Percentiles rank a stretch among this genome's conserved stretches.
These are phyloP conservation scores for Trametes gibbosa DNA, from an alignment of 768 basidiomycete species.

Conservation along the genomic window DNA sequence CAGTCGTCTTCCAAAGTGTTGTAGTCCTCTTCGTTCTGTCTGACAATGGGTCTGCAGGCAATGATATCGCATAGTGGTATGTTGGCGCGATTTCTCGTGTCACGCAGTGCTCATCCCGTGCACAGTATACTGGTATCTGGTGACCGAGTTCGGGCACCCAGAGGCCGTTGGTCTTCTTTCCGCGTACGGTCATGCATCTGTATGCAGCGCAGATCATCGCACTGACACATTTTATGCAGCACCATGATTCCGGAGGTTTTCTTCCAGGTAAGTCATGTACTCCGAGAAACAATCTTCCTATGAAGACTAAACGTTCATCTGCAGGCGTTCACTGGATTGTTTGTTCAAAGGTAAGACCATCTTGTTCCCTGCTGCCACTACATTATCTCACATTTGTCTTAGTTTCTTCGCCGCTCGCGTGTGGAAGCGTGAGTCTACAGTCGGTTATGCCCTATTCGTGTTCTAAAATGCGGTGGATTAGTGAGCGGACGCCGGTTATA, in stretches of 20 bases:
- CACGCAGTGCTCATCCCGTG: background rate
- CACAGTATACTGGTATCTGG: background rate
- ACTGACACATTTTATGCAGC: constrained; percentile 31
- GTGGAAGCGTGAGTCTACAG: constrained; percentile 2
- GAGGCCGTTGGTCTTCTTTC: background rate
- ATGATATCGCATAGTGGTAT: background rate
- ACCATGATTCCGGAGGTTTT: constrained; percentile 46
- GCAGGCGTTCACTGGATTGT: constrained; percentile 50
- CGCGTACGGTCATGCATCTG: background rate
- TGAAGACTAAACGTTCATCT: background rate
- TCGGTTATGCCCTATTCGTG: background rate
- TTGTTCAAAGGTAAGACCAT: constrained; percentile 49
- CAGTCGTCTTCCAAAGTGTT: background rate
- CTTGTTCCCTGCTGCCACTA: background rate
- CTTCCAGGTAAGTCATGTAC: constrained; percentile 44
- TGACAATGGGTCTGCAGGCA: background rate
- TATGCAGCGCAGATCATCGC: background rate
- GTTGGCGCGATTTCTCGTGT: background rate
- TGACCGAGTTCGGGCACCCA: background rate
- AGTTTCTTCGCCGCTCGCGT: constrained; percentile 23
- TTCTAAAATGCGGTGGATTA: background rate
- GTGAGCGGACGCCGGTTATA: constrained; percentile 46
- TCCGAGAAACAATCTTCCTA: background rate
- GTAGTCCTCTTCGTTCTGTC: background rate
- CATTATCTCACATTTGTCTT: background rate